phyloP scores from a whole-genome alignment of 768 basidiomycete genomes.

The Phanerodontia chrysosporium region DNA sequence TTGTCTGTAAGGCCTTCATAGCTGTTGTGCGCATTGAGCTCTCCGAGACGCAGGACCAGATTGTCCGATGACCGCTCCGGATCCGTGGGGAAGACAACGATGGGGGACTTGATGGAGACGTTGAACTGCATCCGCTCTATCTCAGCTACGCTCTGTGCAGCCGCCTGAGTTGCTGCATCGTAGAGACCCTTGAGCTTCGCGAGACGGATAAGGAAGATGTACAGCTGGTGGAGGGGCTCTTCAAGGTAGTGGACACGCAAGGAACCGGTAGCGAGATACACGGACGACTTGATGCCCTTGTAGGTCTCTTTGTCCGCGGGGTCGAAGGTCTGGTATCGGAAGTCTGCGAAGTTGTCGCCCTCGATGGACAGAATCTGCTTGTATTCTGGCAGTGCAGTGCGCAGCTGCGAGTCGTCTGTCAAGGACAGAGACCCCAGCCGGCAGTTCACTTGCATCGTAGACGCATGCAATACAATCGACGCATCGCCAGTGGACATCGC shows the following conservation, averaged over 20 bases:
- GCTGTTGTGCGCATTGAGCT: slow-evolving; percentile 78
- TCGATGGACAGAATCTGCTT: slow-evolving; percentile 89
- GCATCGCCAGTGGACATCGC: slow-evolving; percentile 89
- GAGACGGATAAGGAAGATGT: slow-evolving; percentile 77
- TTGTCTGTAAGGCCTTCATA: slow-evolving; percentile 49
- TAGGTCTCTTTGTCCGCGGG: slow-evolving; percentile 60
- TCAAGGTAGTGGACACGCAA: slow-evolving; percentile 87
- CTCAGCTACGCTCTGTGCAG: slow-evolving; percentile 88
- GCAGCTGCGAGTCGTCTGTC: slow-evolving; percentile 60
- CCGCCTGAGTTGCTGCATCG: slow-evolving; percentile 89
- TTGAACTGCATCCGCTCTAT: slow-evolving; percentile 93
- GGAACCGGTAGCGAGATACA: slow-evolving; percentile 83
- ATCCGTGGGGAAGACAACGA: slow-evolving; percentile 81
- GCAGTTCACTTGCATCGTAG: slow-evolving; percentile 74
- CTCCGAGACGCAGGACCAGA: slow-evolving; percentile 81
- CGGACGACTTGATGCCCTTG: slow-evolving; percentile 76
- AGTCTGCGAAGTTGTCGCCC: slow-evolving; percentile 90
- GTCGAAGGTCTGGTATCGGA: slow-evolving; percentile 90
- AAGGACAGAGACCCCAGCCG: slow-evolving; percentile 81
- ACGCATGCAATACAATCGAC: slow-evolving; percentile 63
- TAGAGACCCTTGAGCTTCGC: slow-evolving; percentile 91
- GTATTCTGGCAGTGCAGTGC: slow-evolving; percentile 59
- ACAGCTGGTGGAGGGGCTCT: slow-evolving; percentile 85
- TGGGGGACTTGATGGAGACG: slow-evolving; percentile 87
- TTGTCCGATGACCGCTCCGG: slow-evolving; percentile 57